Percentiles rank a stretch among this genome's conserved stretches.
phyloP scores from a whole-genome alignment of 257 asterid genomes.

The Solanum infundibuliforme region DNA sequence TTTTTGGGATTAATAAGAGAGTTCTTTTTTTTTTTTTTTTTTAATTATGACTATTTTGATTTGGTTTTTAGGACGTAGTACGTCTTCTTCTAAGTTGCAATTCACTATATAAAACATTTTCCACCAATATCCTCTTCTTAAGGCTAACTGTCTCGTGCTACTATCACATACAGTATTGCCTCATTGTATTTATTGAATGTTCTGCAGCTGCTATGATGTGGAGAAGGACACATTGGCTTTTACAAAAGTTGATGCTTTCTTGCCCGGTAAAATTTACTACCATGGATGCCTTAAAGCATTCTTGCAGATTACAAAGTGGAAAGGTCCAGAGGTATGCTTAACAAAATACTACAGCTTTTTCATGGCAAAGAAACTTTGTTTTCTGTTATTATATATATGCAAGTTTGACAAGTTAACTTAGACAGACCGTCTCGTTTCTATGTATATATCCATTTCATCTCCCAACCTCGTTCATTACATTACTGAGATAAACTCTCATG shows the following conservation, averaged over 20 bases:
- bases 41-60: background rate
- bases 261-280: slow-evolving; percentile 73
- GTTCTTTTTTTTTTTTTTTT: background rate
- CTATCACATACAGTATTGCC: background rate
- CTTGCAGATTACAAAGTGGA: slow-evolving; percentile 94
- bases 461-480: background rate
- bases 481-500: background rate
- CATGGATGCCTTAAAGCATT: slow-evolving; percentile 90
- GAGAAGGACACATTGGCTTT: slow-evolving; percentile 86
- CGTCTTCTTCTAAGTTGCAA: background rate
- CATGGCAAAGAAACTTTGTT: background rate
- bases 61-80: background rate
- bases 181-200: slow-evolving; percentile 2
- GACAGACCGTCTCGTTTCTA: background rate
- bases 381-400: background rate
- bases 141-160: background rate
- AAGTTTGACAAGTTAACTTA: background rate
- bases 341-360: background rate
- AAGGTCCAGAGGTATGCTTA: slow-evolving; percentile 79
- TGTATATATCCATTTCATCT: background rate
- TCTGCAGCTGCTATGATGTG: slow-evolving; percentile 67
- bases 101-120: background rate
- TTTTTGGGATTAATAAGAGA: background rate
- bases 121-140: background rate
- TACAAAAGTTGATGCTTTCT: slow-evolving; percentile 77